A percentile compares a stretch with the other conserved stretches of the same genome.
These are phyloP conservation scores for Canavalia ensiformis DNA, from an alignment of 306 rosid genomes.

Conservation along the genomic window DNA sequence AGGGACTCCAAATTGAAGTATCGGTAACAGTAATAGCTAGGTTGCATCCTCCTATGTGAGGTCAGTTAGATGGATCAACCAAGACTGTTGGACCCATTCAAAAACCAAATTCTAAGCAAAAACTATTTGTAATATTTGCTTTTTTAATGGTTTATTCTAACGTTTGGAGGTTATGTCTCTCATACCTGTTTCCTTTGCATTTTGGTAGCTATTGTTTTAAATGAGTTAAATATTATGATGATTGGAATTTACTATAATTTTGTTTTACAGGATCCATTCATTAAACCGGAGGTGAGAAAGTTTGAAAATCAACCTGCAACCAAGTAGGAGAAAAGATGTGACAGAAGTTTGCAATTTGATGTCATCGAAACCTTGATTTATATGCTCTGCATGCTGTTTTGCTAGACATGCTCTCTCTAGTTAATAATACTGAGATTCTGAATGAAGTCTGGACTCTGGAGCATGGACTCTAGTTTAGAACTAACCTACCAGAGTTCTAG, in stretches of 20 bases:
- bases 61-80: background rate
- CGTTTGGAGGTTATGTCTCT: conserved; percentile 14
- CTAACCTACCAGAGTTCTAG: conserved; percentile 25
- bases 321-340: conserved; percentile 51
- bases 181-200: background rate
- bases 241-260: conserved; percentile 25
- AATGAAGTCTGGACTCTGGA: conserved; percentile 39
- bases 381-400: conserved; percentile 44
- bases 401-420: conserved; percentile 40
- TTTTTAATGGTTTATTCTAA: conserved; percentile 7
- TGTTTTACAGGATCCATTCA: conserved; percentile 71
- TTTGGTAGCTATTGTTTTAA: conserved; percentile 7
- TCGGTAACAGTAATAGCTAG: background rate
- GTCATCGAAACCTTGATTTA: conserved; percentile 30
- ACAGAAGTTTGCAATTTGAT: conserved; percentile 39
- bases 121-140: background rate
- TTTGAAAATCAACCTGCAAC: conserved; percentile 53
- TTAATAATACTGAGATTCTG: conserved; percentile 52
- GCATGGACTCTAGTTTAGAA: conserved; percentile 24
- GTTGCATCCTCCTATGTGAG: background rate
- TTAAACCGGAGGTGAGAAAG: conserved; percentile 56
- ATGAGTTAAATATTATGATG: background rate
- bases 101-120: conserved; percentile 6
- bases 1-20: conserved; percentile 12
- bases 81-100: background rate